Conservation (phyloP, 2,329 filamentous ascomycete species). For the Botrytis porri region DNA sequence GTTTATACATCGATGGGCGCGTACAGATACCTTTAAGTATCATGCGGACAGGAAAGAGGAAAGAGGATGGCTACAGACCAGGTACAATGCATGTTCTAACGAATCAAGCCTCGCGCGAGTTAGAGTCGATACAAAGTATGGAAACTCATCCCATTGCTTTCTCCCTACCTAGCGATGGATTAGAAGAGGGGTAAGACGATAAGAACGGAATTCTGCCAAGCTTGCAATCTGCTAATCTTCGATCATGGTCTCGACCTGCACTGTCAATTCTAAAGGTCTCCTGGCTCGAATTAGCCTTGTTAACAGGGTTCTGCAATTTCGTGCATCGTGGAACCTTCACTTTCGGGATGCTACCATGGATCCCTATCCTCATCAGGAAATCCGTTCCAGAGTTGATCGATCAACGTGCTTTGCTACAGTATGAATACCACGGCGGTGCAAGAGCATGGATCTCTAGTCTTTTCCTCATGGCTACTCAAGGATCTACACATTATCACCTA, state of each 20-base stretch:
- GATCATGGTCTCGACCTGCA: constrained; percentile 11
- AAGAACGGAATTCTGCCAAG: constrained; percentile 13
- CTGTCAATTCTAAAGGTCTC: not conserved
- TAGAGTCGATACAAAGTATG: not conserved
- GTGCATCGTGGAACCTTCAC: constrained; percentile 21
- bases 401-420: constrained; percentile 12
- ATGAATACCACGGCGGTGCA: not conserved
- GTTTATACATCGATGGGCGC: not conserved
- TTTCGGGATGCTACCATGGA: constrained; percentile 19
- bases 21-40: not conserved
- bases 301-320: constrained; percentile 13
- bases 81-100: not conserved
- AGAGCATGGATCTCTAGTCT: constrained; percentile 1
- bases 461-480: not conserved
- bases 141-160: not conserved
- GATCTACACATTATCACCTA: not conserved
- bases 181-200: constrained; percentile 21
- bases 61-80: not conserved
- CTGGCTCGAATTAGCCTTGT: not conserved
- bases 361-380: constrained; percentile 14
- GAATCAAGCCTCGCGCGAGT: not conserved
- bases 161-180: not conserved
- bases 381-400: constrained; percentile 7
- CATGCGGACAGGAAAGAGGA: not conserved
- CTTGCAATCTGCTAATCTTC: constrained; percentile 11